Evolutionary conservation across 163 green algal genomes (phyloP).

Genomic region (Scenedesmus sp.): DNA sequence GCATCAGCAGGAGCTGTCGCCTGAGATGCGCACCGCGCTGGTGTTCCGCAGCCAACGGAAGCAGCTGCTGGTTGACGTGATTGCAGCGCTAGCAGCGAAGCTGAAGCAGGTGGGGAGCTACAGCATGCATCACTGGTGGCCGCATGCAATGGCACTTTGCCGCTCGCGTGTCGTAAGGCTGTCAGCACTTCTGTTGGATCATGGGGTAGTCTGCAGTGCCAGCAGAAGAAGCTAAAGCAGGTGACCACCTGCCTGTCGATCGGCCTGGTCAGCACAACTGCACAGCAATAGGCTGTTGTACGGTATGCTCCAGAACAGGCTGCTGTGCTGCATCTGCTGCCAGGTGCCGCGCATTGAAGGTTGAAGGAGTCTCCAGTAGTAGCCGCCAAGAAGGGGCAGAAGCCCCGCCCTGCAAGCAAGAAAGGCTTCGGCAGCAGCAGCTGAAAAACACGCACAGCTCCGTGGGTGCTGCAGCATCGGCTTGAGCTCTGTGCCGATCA

Average conservation of each 20-base stretch:
- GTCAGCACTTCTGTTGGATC: no score
- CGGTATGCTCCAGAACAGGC: no score
- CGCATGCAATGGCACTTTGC: no score
- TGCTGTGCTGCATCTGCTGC: background rate
- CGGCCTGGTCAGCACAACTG: background rate
- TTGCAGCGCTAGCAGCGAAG: slow-evolving; percentile 34
- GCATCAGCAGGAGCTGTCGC: slow-evolving; percentile 9
- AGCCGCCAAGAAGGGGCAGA: slow-evolving; percentile 42
- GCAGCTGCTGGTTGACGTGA: slow-evolving; percentile 61
- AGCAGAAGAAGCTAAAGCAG: no score
- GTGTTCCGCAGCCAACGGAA: slow-evolving; percentile 78
- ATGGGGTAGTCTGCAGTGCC: no score
- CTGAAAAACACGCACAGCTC: no score
- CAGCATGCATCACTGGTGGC: no score
- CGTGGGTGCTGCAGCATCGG: no score
- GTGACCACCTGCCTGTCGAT: background rate
- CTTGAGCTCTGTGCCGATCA: no score
- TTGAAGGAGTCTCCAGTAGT: slow-evolving; percentile 60
- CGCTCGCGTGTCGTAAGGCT: no score
- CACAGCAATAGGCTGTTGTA: background rate
- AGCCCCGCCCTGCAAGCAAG: slow-evolving; percentile 33
- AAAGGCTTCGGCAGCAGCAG: slow-evolving; percentile 35
- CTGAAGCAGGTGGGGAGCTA: slow-evolving; percentile 22
- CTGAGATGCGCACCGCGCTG: slow-evolving; percentile 69
- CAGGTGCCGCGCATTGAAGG: slow-evolving; percentile 69